A percentile compares a stretch with the other conserved stretches of the same genome.
phyloP scores from a whole-genome alignment of 805 yeast genomes.

The Ogataea zsoltii region DNA sequence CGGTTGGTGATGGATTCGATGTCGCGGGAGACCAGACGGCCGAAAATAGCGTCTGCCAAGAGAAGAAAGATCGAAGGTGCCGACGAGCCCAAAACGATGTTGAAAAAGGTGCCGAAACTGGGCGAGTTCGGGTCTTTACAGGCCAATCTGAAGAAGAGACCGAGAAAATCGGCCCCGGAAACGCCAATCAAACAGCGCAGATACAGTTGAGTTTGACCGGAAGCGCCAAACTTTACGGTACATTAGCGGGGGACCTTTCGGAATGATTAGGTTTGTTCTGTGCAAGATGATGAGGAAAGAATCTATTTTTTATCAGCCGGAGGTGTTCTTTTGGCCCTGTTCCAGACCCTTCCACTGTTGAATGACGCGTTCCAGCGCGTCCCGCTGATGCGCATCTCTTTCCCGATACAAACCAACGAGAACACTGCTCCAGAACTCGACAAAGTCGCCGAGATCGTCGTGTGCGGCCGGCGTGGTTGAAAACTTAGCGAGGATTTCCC shows the following conservation, averaged over 20 bases:
- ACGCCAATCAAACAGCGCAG: slow-evolving; percentile 14
- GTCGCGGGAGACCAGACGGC: no score
- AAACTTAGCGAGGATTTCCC: slow-evolving; percentile 19
- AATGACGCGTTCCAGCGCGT: slow-evolving; percentile 30
- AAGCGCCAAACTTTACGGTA: no score
- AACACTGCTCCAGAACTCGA: slow-evolving; percentile 52
- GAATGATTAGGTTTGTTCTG: no score
- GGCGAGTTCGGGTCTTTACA: background rate
- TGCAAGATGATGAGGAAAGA: no score
- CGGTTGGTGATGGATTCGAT: no score
- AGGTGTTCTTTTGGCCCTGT: no score
- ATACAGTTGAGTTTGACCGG: no score
- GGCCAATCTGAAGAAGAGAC: slow-evolving; percentile 10
- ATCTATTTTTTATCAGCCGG: no score
- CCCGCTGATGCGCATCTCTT: slow-evolving; percentile 33
- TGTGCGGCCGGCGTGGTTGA: slow-evolving; percentile 30
- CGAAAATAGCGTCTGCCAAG: no score
- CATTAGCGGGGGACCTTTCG: no score
- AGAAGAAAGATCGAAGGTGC: slow-evolving; percentile 7
- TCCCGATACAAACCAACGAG: slow-evolving; percentile 44
- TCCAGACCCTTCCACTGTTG: slow-evolving; percentile 19
- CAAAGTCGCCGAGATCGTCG: slow-evolving; percentile 40
- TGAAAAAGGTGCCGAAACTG: background rate
- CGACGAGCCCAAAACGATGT: background rate
- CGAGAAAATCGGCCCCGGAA: background rate